A percentile compares a stretch with the other conserved stretches of the same genome.
Conservation (phyloP, 2,329 filamentous ascomycete genomes). For the Xylaria sp. region DNA sequence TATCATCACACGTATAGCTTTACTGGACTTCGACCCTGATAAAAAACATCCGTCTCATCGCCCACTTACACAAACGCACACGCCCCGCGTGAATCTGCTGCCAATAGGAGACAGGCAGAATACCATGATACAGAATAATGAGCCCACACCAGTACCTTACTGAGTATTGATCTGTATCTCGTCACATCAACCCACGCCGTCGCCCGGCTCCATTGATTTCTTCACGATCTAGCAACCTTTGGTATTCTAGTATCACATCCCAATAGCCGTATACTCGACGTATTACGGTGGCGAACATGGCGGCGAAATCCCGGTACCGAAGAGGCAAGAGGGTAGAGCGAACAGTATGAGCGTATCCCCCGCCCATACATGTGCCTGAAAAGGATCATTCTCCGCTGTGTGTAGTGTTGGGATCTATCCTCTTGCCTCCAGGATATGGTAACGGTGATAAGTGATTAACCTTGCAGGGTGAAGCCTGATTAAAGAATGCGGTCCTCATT, state of each 20-base stretch:
- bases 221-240: background rate
- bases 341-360: background rate
- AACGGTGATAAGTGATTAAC: background rate
- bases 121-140: background rate
- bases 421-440: background rate
- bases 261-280: slow-evolving; percentile 8
- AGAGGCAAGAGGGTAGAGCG: background rate
- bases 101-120: slow-evolving; percentile 13
- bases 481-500: background rate
- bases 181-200: background rate
- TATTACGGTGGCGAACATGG: background rate
- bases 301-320: background rate
- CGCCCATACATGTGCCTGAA: background rate
- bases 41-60: slow-evolving; percentile 2
- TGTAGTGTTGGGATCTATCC: background rate
- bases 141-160: background rate
- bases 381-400: background rate
- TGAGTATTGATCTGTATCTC: background rate
- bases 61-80: background rate
- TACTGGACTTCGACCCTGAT: background rate
- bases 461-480: background rate
- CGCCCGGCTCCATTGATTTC: background rate
- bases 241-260: background rate
- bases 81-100: slow-evolving; percentile 5
- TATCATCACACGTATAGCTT: slow-evolving; percentile 10